Base-by-base conservation (phyloP, 1,284 basidiomycete species). In the Cryptococcus sp. region DNA sequence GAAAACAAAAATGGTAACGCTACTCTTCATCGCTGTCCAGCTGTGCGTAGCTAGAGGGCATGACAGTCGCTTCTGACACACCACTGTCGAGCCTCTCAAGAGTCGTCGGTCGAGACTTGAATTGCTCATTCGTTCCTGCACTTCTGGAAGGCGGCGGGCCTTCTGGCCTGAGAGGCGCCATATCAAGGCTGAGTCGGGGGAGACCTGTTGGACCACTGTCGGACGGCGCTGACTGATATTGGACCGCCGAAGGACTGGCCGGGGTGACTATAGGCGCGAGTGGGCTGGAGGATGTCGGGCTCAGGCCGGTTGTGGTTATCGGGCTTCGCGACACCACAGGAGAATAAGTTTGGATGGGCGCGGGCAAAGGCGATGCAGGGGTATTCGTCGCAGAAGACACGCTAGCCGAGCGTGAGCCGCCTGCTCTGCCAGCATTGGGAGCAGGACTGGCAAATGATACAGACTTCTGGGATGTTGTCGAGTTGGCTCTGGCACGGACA, bases 131-230 rank as follows among this genome's bases (percentile, higher is more conserved):
- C 29, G 29, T 13, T 34, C 29, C 29, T 34, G 29, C 29, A 34
- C 29, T 34, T 34, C 29, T 34, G 29, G 29, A 34, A 4, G 29
- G 29, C 29, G 29, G 29, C 3, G 29, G 29, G 8, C 29, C 44
- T n/a, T 52, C 51, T 41, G 66, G 64, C 2, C 54, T 56, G 26
- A 71, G 34, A 16, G 69, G 56, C 5, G 65, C 56, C 70, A 72
- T 72, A 53, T 72, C 70, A 17, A 70, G 44, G 49, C 65, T 67
- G 19, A 72, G 52, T 17, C 68, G 54, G 3, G 68, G 70, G 17
- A 68, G 43, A 8, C 63, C 64, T 16, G 56, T 43, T n/a, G 37
- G 38, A 38, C 44, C 26, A 34, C 38, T 44, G n/a, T 22, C 40
- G 17, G 23, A 47, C 1, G 52, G 58, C 5, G 47, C 23, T 15